A percentile compares a stretch with the other conserved stretches of the same genome.
These are phyloP conservation scores for Pharnaceum exiguum DNA, from an alignment of 148 eudicot genomes.

Conservation along the genomic window DNA sequence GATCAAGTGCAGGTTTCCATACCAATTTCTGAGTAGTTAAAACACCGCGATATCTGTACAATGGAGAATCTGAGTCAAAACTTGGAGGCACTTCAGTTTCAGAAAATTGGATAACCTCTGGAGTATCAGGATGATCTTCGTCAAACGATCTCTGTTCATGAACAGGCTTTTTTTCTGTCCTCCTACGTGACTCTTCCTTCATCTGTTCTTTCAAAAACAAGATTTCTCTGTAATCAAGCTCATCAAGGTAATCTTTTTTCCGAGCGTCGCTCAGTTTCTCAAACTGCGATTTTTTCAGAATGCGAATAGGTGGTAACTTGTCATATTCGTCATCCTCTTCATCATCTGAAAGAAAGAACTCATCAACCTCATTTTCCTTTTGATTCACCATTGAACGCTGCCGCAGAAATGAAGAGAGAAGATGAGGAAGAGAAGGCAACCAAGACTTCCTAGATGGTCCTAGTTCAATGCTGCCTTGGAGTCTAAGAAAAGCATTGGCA, in stretches of 20 bases:
- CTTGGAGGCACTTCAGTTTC: constrained; percentile 75
- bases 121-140: constrained; percentile 37
- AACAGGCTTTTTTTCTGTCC: constrained; percentile 29
- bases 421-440: constrained; percentile 82
- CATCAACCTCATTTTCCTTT: constrained; percentile 45
- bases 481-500: constrained; percentile 62
- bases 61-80: constrained; percentile 70
- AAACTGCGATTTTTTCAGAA: constrained; percentile 75
- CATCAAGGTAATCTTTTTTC: constrained; percentile 83
- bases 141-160: constrained; percentile 14
- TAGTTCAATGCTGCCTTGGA: constrained; percentile 62
- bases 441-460: constrained; percentile 50
- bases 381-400: constrained; percentile 38
- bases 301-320: constrained; percentile 81
- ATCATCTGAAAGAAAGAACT: constrained; percentile 30
- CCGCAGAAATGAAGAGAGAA: constrained; percentile 75
- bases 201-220: constrained; percentile 80
- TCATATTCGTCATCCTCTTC: constrained; percentile 85
- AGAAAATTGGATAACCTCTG: constrained; percentile 63
- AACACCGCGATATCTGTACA: constrained; percentile 69
- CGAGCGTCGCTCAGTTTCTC: constrained; percentile 56
- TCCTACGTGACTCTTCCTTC: constrained; percentile 55
- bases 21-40: constrained; percentile 62
- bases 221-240: constrained; percentile 91
- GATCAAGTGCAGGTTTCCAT: constrained; percentile 84